These are phyloP conservation scores for Colletotrichum aenigma DNA, from an alignment of 2,329 filamentous ascomycete species.

Conservation along the genomic window DNA sequence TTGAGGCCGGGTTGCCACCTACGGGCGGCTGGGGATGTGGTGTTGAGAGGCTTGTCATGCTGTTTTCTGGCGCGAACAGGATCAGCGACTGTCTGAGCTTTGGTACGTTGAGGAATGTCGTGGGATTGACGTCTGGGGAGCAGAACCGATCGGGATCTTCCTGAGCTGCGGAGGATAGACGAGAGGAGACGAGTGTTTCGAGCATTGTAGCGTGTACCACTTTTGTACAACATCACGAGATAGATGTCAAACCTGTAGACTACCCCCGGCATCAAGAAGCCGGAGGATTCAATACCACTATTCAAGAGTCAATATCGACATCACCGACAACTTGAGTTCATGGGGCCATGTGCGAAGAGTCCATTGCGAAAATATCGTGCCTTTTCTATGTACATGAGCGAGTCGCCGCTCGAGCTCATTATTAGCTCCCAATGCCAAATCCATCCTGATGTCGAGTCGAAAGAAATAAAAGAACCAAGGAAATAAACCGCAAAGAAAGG, in stretches of 20 bases:
- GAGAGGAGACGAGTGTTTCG: not conserved
- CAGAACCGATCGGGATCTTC: not conserved
- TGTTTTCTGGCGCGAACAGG: slow-evolving; percentile 77
- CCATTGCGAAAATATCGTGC: not conserved
- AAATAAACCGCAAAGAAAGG: not conserved
- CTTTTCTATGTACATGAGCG: not conserved
- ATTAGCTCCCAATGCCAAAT: not conserved
- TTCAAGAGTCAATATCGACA: not conserved
- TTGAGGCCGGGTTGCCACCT: slow-evolving; percentile 91
- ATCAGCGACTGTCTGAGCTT: slow-evolving; percentile 91
- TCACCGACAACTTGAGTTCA: not conserved
- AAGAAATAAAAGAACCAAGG: not conserved
- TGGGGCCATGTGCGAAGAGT: not conserved
- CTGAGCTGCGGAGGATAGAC: not conserved
- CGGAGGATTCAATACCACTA: not conserved
- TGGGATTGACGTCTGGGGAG: slow-evolving; percentile 50
- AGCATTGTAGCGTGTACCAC: not conserved
- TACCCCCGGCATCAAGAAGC: not conserved
- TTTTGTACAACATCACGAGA: not conserved
- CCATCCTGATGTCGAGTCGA: not conserved
- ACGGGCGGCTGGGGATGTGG: slow-evolving; percentile 98
- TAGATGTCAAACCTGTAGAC: not conserved
- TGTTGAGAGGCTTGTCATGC: slow-evolving; percentile 88
- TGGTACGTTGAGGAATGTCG: slow-evolving; percentile 77
- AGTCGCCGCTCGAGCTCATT: not conserved